Evolutionary conservation across 1,284 basidiomycete species (phyloP), one percentile per base, ranked within the genome.

Genomic region (Cystobasidium sp.): DNA sequence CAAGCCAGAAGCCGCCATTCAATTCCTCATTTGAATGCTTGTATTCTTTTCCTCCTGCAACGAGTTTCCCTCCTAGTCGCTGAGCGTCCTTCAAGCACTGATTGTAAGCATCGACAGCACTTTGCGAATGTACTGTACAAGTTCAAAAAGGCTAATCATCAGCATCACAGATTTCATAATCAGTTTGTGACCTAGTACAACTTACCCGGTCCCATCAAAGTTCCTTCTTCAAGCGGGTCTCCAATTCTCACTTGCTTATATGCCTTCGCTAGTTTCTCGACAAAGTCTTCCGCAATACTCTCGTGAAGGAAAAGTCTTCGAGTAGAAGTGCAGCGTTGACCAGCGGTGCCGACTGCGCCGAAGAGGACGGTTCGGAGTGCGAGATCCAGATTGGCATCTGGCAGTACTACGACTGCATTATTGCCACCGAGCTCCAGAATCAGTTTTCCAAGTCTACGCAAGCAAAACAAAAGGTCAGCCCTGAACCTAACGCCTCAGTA

Each of bases 321-420:
- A 0, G 94, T 97, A 22, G 94, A 91, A 0, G 95, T 97, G 84
- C 95, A 98, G 63, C 95, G 87, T 82, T 97, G 95, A 24, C 95
- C 95, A 44, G 93, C 91, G 53, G 95, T 97, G 55, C 95, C 95
- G 62, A 97, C 89, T 37, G 94, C 93, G 46, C 94, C 93, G 84
- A 98, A 97, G 82, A 94, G 92, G 22, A 95, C 89, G 0, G 91
- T 88, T 55, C 92, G 91, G 18, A 97, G 87, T 41, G 95, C 94
- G 76, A 96, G 87, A 20, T 88, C 87, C 43, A 97, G 86, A 83
- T 97, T 93, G 39, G 95, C 95, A 84, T 97, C 94, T 68, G 92
- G 88, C 87, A 97, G 91, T 75, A 98, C 87, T 79, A 97, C 90
- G 49, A 93, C 89, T 74, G 94, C 93, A 80, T 97, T 97, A 84